Evolutionary conservation across 2,329 filamentous ascomycete genomes (phyloP).

Genomic region (Penicillium verrucosum): DNA sequence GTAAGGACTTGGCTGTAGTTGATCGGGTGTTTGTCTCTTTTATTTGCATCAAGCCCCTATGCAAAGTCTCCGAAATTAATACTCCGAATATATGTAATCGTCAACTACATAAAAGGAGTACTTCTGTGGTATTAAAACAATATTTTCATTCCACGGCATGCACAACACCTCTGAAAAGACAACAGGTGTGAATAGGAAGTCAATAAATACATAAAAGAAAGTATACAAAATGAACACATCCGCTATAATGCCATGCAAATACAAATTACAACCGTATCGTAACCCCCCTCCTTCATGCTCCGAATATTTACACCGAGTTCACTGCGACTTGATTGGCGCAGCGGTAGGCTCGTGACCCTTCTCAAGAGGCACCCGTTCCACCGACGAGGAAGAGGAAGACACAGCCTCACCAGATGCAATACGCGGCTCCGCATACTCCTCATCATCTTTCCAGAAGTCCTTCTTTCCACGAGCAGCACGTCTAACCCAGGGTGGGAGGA

Average conservation of each 20-base stretch:
- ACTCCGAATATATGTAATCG: no score
- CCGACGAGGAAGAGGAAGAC: slow-evolving; percentile 12
- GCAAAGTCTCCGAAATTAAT: no score
- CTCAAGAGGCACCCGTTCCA: slow-evolving; percentile 19
- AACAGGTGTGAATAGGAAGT: neutral
- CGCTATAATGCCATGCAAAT: neutral
- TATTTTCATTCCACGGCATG: neutral
- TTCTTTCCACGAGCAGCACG: slow-evolving; percentile 64
- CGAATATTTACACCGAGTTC: neutral
- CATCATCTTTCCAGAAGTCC: slow-evolving; percentile 63
- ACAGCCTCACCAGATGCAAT: slow-evolving; percentile 7
- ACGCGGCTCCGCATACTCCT: slow-evolving; percentile 18
- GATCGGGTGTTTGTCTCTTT: no score
- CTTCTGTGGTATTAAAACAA: neutral
- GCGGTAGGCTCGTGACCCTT: slow-evolving; percentile 4
- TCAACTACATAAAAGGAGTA: no score
- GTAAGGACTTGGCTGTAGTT: no score
- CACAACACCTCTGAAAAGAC: neutral
- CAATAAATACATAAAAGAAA: neutral
- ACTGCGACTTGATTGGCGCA: neutral
- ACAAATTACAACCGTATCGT: neutral
- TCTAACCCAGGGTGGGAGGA: slow-evolving; percentile 71
- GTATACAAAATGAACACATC: neutral
- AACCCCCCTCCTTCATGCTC: neutral
- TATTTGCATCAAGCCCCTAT: no score